Evolutionary conservation across 2,329 filamentous ascomycete species (phyloP).

Genomic region (Talaromyces pinophilus): DNA sequence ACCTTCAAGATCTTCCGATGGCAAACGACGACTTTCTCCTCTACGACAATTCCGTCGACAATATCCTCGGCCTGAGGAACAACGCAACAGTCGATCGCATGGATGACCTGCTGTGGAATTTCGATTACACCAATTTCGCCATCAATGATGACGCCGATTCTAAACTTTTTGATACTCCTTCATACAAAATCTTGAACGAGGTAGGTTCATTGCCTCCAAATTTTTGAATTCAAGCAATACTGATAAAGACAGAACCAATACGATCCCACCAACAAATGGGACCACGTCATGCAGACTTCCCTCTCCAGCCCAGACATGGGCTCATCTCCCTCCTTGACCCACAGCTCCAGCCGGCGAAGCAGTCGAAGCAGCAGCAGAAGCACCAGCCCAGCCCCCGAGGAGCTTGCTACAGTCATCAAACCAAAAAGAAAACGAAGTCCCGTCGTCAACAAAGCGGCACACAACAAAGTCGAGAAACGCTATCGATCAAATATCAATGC

Average conservation of each 20-base stretch:
- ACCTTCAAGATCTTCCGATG: slow-evolving; percentile 4
- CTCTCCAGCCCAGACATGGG: slow-evolving; percentile 1
- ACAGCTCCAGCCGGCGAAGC: slow-evolving; percentile 7
- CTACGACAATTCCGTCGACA: neutral
- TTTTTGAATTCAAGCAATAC: neutral
- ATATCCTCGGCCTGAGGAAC: neutral
- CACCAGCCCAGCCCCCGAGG: slow-evolving; percentile 4
- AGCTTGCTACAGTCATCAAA: neutral
- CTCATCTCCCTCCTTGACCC: slow-evolving; percentile 8
- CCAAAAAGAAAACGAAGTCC: slow-evolving; percentile 10
- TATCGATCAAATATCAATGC: slow-evolving; percentile 20
- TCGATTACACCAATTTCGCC: slow-evolving; percentile 8
- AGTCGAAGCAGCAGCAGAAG: slow-evolving; percentile 7
- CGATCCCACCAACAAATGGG: neutral
- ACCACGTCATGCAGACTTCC: neutral
- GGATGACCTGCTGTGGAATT: slow-evolving; percentile 13
- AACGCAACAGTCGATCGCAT: neutral
- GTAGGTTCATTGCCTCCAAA: neutral
- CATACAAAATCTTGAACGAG: neutral
- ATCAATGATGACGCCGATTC: neutral
- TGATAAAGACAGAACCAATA: slow-evolving; percentile 2
- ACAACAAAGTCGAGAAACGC: slow-evolving; percentile 19
- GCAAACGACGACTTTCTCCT: slow-evolving; percentile 6
- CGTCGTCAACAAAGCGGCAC: slow-evolving; percentile 13
- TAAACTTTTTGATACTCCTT: neutral